Conservation (phyloP, 2,329 filamentous ascomycete genomes). For the Pseudogymnoascus sp. region DNA sequence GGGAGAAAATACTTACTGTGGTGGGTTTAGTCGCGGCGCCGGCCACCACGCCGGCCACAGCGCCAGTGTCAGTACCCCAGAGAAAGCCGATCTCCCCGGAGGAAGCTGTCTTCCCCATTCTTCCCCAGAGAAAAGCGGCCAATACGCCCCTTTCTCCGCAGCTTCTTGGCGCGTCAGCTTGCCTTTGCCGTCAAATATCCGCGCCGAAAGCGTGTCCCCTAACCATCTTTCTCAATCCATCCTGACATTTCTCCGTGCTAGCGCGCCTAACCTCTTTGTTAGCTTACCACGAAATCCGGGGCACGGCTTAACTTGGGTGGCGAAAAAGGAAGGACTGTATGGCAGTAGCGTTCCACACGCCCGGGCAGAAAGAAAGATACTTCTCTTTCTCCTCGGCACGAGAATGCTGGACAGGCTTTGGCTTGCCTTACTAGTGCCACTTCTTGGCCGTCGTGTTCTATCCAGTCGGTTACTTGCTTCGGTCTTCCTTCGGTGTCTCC, state of each 20-base stretch:
- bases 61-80: background rate
- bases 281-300: constrained; percentile 1
- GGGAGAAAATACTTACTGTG: background rate
- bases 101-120: background rate
- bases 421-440: background rate
- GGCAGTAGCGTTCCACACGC: background rate
- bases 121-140: background rate
- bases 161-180: background rate
- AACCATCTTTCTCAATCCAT: background rate
- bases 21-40: background rate
- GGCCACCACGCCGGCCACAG: background rate
- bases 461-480: background rate
- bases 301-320: background rate
- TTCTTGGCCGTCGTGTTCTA: background rate
- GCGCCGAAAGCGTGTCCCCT: background rate
- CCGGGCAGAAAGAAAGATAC: background rate
- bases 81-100: background rate
- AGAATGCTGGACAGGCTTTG: background rate
- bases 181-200: background rate
- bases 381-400: background rate
- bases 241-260: background rate
- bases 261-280: background rate
- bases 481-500: constrained; percentile 3
- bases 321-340: background rate
- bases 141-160: background rate